Base-by-base conservation (phyloP, 2,329 filamentous ascomycete genomes). In the Cadophora gregata region DNA sequence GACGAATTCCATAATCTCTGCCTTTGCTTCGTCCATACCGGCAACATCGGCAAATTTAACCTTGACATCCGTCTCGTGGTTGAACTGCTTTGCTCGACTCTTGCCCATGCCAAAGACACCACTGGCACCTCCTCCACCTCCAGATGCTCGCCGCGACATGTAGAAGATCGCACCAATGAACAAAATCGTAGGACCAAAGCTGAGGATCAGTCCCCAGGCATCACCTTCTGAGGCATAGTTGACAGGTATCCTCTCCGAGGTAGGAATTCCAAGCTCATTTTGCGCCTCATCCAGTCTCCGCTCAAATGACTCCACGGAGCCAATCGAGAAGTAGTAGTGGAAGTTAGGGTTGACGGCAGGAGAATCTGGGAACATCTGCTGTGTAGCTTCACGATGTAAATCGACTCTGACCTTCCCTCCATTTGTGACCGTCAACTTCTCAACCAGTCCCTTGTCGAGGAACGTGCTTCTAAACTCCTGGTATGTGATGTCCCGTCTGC, bases 1-100 rank as follows among this genome's bases (percentile, higher is more conserved):
- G 73, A 99, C 96, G 75, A 99, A 99, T 80, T 99, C 96, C 93
- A 98, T 97, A 73, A 99, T 99, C 80, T 99, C 96, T 65, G 89
- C 84, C 85, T 99, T 99, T 65, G 96, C 96, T 81, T 99, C 96
- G 78, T 99, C 96, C 89, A 98, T 95, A 72, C 96, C 96, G 50
- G 96, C 96, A 51, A 99, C 96, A 78, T 99, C 96, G 56, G 92
- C 84, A 78, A 99, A 99, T 80, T 97, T 98, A 79, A 96, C 94
- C 81, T 97, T 97, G 82, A 99, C 87, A 65, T 96, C 93, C 12
- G 92, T 93, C 83, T 99, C 96, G 73, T 97, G 94, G 79, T 97
- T 99, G 84, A 98, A 99, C 75, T 92, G 91, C 84, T 97, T 98
- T 29, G 96, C 96, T 75, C 93, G 90, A 80, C 93, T 97, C 85